Evolutionary conservation across 345 rosid genomes (phyloP).

Genomic region (Balakata baccata): DNA sequence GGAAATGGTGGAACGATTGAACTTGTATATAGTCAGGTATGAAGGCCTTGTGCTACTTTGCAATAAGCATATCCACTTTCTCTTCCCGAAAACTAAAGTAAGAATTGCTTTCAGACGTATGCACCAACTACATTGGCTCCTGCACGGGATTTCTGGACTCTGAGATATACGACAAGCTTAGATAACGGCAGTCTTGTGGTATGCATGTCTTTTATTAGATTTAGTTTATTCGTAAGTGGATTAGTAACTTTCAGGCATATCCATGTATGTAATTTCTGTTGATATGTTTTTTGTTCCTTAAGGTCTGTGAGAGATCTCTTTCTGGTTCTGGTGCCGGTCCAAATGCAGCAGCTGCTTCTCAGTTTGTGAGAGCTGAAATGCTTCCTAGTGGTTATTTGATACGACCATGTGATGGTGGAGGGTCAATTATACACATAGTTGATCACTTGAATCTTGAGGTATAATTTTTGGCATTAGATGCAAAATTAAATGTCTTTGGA

Average conservation of each 20-base stretch:
- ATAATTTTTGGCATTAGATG: not conserved
- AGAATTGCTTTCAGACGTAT: slow-evolving; percentile 53
- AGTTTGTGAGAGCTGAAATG: slow-evolving; percentile 95
- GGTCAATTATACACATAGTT: slow-evolving; percentile 93
- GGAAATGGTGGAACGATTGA: slow-evolving; percentile 95
- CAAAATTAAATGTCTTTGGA: not conserved
- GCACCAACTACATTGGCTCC: slow-evolving; percentile 98
- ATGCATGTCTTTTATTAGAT: slow-evolving; percentile 23
- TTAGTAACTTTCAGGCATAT: too few relatives aligned
- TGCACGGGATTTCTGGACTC: slow-evolving; percentile 98
- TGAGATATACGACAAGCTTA: slow-evolving; percentile 83
- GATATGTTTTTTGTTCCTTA: slow-evolving; percentile 2
- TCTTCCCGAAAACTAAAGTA: not conserved
- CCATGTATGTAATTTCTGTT: not conserved
- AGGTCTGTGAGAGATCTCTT: slow-evolving; percentile 99
- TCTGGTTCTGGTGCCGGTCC: slow-evolving; percentile 97
- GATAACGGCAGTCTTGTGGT: slow-evolving; percentile 99
- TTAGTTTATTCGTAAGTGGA: too few relatives aligned
- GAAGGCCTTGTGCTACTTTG: slow-evolving; percentile 2
- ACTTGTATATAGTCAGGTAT: slow-evolving; percentile 89
- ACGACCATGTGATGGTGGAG: slow-evolving; percentile 98
- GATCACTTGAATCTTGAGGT: slow-evolving; percentile 98
- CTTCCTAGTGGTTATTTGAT: slow-evolving; percentile 95
- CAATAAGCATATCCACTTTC: not conserved
- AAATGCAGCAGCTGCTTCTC: slow-evolving; percentile 65